Conservation (phyloP, 2,329 filamentous ascomycete genomes). For the Rhynchosporium graminicola region DNA sequence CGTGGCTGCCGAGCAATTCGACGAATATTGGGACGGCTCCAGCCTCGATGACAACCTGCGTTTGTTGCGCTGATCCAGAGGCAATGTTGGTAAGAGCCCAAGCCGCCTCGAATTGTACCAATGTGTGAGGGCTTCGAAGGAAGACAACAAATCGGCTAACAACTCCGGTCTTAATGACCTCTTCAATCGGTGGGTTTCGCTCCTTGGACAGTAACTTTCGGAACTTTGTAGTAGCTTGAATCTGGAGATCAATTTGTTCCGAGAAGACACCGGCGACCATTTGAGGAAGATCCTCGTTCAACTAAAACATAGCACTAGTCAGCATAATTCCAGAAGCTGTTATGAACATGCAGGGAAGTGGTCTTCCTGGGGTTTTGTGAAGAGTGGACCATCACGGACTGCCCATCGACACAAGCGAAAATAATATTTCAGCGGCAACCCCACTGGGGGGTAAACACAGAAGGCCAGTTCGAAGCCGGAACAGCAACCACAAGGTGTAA, state of each 20-base stretch:
- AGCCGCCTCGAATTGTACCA: constrained; percentile 98
- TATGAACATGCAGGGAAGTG: constrained; percentile 16
- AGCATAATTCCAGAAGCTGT: constrained; percentile 26
- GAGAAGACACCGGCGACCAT: constrained; percentile 99
- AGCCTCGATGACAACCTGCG: constrained; percentile 97
- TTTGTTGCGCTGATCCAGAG: constrained; percentile 94
- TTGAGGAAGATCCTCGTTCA: constrained; percentile 96
- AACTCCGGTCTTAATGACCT: constrained; percentile 98
- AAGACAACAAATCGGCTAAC: constrained; percentile 98
- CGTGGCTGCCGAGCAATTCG: constrained; percentile 89
- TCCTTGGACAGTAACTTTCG: constrained; percentile 97
- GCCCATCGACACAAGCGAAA: constrained; percentile 36
- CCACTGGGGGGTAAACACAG: constrained; percentile 39
- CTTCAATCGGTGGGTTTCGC: constrained; percentile 97
- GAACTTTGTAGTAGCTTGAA: constrained; percentile 97
- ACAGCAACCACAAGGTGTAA: neutral
- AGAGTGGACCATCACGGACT: constrained; percentile 25
- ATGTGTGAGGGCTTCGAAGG: constrained; percentile 92
- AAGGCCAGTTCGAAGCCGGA: neutral
- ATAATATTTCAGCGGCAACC: constrained; percentile 35
- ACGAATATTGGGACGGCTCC: constrained; percentile 98
- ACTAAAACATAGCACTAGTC: constrained; percentile 51
- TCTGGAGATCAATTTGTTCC: constrained; percentile 96
- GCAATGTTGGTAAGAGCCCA: constrained; percentile 99
- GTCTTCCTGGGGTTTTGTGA: constrained; percentile 15